These are phyloP conservation scores for Ascomycota sp. DNA, from an alignment of 2,329 filamentous ascomycete genomes.

Conservation along the genomic window DNA sequence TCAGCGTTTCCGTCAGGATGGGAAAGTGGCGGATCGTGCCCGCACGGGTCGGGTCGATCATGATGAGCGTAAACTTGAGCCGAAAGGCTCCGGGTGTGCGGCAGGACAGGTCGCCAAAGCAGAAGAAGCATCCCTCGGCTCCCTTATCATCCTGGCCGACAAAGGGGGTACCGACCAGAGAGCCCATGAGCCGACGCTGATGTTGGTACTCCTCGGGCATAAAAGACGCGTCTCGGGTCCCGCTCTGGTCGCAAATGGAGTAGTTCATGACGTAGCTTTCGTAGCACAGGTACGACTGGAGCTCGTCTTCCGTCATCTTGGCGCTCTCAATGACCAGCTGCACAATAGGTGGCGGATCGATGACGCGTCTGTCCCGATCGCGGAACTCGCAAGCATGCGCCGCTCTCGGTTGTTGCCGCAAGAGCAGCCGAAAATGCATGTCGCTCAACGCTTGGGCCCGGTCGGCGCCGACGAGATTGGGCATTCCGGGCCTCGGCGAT, in stretches of 20 bases:
- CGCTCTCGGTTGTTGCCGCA: slow-evolving; percentile 60
- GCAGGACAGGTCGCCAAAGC: slow-evolving; percentile 65
- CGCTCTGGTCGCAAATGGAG: slow-evolving; percentile 51
- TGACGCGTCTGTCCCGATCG: slow-evolving; percentile 60
- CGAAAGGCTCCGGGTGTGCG: slow-evolving; percentile 58
- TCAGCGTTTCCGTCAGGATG: slow-evolving; percentile 32
- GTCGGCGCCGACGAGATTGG: slow-evolving; percentile 8
- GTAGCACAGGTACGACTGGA: slow-evolving; percentile 29
- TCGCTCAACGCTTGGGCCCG: slow-evolving; percentile 5
- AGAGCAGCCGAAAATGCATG: slow-evolving; percentile 14
- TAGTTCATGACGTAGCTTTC: slow-evolving; percentile 56
- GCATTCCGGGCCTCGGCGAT: slow-evolving; percentile 4
- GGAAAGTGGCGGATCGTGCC: slow-evolving; percentile 25
- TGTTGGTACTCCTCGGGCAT: slow-evolving; percentile 54
- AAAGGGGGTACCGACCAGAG: slow-evolving; percentile 56
- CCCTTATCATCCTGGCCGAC: slow-evolving; percentile 55
- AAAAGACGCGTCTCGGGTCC: slow-evolving; percentile 44
- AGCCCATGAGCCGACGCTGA: slow-evolving; percentile 61
- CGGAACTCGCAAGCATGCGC: slow-evolving; percentile 69
- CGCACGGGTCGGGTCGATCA: slow-evolving; percentile 40
- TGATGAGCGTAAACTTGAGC: slow-evolving; percentile 52
- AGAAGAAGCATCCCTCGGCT: slow-evolving; percentile 64
- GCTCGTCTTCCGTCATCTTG: slow-evolving; percentile 31
- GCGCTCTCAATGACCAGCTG: slow-evolving; percentile 47
- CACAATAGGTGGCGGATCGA: slow-evolving; percentile 69